These are phyloP conservation scores for Talaromyces liani DNA, from an alignment of 495 filamentous ascomycete genomes.

Conservation along the genomic window DNA sequence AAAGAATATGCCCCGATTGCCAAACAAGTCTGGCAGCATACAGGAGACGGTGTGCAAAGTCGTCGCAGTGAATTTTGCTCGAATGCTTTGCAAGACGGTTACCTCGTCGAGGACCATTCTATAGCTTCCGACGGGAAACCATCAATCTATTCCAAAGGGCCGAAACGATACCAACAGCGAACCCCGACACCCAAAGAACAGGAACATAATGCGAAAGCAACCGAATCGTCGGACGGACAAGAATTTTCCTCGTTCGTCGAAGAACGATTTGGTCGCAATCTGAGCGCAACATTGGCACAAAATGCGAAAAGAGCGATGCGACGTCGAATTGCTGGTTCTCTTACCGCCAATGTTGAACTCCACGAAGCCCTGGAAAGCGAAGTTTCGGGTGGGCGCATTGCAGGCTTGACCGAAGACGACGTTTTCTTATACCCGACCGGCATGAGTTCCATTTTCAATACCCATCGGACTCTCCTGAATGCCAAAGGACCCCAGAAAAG, in stretches of 20 bases:
- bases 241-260: slow-evolving; percentile 81
- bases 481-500: slow-evolving; percentile 35
- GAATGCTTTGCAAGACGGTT: slow-evolving; percentile 59
- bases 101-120: slow-evolving; percentile 49
- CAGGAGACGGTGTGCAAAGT: slow-evolving; percentile 90
- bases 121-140: slow-evolving; percentile 22
- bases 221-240: slow-evolving; percentile 36
- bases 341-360: slow-evolving; percentile 67
- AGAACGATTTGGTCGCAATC: slow-evolving; percentile 88
- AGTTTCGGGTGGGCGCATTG: slow-evolving; percentile 43
- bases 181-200: slow-evolving; percentile 27
- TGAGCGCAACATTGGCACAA: slow-evolving; percentile 66
- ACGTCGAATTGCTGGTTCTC: slow-evolving; percentile 78
- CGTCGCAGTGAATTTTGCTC: slow-evolving; percentile 86
- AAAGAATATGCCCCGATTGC: slow-evolving; percentile 56
- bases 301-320: slow-evolving; percentile 83
- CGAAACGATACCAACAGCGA: slow-evolving; percentile 60
- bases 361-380: slow-evolving; percentile 48
- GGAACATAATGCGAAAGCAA: slow-evolving; percentile 16
- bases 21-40: slow-evolving; percentile 94
- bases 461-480: slow-evolving; percentile 64
- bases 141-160: slow-evolving; percentile 46
- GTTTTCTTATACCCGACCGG: slow-evolving; percentile 82
- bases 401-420: slow-evolving; percentile 76
- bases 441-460: slow-evolving; percentile 92